Percentiles rank a stretch among this genome's conserved stretches.
Evolutionary conservation across 2,329 filamentous ascomycete species (phyloP).

Genomic region (Emmonsia crescens): DNA sequence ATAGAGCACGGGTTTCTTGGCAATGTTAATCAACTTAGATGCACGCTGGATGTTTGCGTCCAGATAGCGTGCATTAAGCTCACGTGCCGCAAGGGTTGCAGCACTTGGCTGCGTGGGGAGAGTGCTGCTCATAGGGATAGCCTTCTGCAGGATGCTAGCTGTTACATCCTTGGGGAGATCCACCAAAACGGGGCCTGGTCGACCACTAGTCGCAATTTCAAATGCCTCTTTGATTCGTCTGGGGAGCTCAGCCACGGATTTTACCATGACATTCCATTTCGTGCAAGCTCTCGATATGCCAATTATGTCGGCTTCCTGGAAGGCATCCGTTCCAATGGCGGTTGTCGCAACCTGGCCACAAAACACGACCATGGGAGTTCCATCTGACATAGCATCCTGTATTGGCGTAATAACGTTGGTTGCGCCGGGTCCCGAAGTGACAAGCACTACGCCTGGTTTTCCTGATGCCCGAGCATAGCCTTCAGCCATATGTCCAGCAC

Average conservation of each 20-base stretch:
- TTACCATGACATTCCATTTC: constrained; percentile 99
- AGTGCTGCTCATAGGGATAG: constrained; percentile 66
- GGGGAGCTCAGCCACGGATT: constrained; percentile 85
- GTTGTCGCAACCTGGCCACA: constrained; percentile 82
- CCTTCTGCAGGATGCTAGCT: constrained; percentile 66
- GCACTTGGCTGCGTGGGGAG: constrained; percentile 76
- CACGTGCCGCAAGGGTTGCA: constrained; percentile 69
- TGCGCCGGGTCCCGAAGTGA: constrained; percentile 91
- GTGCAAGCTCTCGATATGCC: constrained; percentile 92
- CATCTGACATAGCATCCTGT: constrained; percentile 91
- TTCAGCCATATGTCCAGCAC: constrained; percentile 96
- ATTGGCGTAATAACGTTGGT: constrained; percentile 96
- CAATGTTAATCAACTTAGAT: constrained; percentile 69
- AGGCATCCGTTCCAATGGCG: constrained; percentile 88
- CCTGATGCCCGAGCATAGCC: constrained; percentile 91
- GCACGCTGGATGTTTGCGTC: constrained; percentile 63
- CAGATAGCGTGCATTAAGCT: constrained; percentile 61
- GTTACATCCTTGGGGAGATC: constrained; percentile 96
- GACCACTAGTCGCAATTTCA: constrained; percentile 89
- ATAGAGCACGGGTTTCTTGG: constrained; percentile 92
- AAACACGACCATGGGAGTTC: constrained; percentile 93
- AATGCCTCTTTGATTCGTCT: constrained; percentile 95
- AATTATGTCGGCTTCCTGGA: constrained; percentile 91
- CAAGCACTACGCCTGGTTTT: constrained; percentile 88
- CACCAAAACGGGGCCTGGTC: constrained; percentile 88